Conservation (phyloP, 2,329 filamentous ascomycete species). For the Beauveria sp. region DNA sequence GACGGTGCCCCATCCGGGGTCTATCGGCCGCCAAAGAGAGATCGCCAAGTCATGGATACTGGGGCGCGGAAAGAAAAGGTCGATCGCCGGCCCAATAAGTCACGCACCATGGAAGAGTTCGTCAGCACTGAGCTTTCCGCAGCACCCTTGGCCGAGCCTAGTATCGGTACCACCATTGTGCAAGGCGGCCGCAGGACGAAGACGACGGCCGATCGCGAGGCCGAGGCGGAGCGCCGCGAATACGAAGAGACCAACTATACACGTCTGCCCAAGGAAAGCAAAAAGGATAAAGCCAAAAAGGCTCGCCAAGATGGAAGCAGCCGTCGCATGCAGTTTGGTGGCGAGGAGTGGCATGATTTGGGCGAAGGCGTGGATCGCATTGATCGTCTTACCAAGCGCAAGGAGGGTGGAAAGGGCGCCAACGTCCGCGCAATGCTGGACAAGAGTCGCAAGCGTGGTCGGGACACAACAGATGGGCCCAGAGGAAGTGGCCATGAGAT, state of each 20-base stretch:
- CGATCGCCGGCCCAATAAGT: constrained; percentile 59
- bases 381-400: constrained; percentile 69
- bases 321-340: constrained; percentile 65
- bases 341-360: constrained; percentile 86
- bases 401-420: constrained; percentile 45
- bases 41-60: constrained; percentile 75
- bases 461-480: constrained; percentile 61
- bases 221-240: constrained; percentile 68
- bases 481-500: constrained; percentile 59
- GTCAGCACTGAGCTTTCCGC: constrained; percentile 75
- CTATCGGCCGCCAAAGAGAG: constrained; percentile 83
- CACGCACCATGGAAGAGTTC: constrained; percentile 86
- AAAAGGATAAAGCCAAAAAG: constrained; percentile 73
- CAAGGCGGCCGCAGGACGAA: constrained; percentile 72
- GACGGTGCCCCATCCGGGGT: constrained; percentile 52
- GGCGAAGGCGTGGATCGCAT: constrained; percentile 83
- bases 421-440: constrained; percentile 60
- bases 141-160: constrained; percentile 77
- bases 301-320: constrained; percentile 41
- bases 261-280: constrained; percentile 76
- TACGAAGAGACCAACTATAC: constrained; percentile 94
- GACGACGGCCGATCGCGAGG: constrained; percentile 65
- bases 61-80: constrained; percentile 47
- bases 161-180: constrained; percentile 83
- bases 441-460: constrained; percentile 75